phyloP scores from a whole-genome alignment of 805 yeast species.

The Dipodascopsis uninucleata region DNA sequence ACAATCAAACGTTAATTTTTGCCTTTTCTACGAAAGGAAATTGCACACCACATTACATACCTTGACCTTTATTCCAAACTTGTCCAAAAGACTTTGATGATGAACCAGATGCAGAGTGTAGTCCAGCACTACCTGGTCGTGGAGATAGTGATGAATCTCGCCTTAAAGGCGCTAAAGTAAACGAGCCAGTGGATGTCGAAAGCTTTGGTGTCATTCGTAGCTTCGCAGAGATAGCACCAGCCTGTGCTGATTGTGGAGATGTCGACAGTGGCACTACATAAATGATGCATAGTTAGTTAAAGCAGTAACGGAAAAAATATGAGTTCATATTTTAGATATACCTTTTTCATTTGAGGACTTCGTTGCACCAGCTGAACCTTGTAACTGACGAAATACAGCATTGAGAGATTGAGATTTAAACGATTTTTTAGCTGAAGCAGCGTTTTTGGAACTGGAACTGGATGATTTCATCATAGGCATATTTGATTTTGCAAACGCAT shows the following conservation, averaged over 20 bases:
- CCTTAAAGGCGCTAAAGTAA: constrained; percentile 24
- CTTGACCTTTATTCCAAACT: constrained; percentile 20
- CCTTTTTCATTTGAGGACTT: constrained; percentile 17
- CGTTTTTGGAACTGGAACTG: neutral
- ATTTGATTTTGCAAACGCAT: too few relatives aligned
- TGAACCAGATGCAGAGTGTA: constrained; percentile 5
- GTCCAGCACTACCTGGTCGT: constrained; percentile 21
- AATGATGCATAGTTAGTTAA: too few relatives aligned
- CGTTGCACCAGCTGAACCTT: constrained; percentile 8
- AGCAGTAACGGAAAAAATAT: too few relatives aligned
- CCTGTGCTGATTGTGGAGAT: constrained; percentile 4
- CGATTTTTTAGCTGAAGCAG: constrained; percentile 29
- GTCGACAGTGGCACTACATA: constrained; percentile 10
- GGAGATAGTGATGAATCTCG: constrained; percentile 25
- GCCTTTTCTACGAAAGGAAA: neutral
- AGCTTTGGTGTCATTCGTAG: constrained; percentile 19
- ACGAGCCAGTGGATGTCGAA: constrained; percentile 17
- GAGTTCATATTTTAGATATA: constrained; percentile 1
- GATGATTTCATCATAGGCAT: too few relatives aligned
- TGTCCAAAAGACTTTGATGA: constrained; percentile 8
- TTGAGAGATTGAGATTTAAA: constrained; percentile 40
- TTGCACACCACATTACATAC: constrained; percentile 5
- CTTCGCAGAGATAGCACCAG: constrained; percentile 9
- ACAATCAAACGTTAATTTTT: neutral
- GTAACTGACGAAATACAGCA: constrained; percentile 32